phyloP scores from a whole-genome alignment of 805 yeast genomes.

The Isabelozyma heimii region DNA sequence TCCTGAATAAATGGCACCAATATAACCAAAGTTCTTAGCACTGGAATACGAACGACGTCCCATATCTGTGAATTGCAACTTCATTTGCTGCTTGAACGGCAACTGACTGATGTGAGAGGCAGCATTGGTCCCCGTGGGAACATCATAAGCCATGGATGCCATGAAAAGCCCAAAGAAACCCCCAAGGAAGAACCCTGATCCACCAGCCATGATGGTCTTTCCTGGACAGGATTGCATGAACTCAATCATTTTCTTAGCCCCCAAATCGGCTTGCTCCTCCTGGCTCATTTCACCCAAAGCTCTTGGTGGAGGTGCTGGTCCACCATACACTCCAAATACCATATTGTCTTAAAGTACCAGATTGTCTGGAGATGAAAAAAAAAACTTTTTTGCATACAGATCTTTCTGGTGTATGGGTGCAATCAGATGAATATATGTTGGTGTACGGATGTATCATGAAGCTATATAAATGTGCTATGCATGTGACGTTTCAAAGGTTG shows the following conservation, averaged over 20 bases:
- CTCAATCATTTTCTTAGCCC: conserved; percentile 78
- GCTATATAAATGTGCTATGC: no score
- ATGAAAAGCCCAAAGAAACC: conserved; percentile 94
- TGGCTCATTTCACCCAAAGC: conserved; percentile 71
- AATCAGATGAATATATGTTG: not conserved
- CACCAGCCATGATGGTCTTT: conserved; percentile 87
- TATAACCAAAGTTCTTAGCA: conserved; percentile 92
- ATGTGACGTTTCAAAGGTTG: no score
- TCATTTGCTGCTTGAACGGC: conserved; percentile 92
- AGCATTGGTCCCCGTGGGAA: conserved; percentile 60
- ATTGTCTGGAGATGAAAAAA: not conserved
- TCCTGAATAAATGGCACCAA: conserved; percentile 88
- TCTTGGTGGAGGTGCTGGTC: conserved; percentile 38
- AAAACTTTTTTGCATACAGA: not conserved
- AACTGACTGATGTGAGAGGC: conserved; percentile 68
- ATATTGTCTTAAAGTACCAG: conserved; percentile 1
- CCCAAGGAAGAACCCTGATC: conserved; percentile 89
- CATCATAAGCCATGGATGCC: conserved; percentile 83
- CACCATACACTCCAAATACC: conserved; percentile 41
- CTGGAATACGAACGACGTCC: conserved; percentile 81
- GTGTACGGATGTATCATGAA: not conserved
- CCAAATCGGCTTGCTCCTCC: conserved; percentile 90
- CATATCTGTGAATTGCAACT: conserved; percentile 88
- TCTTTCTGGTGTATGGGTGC: not conserved
- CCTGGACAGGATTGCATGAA: conserved; percentile 95